phyloP scores from a whole-genome alignment of 2,329 filamentous ascomycete genomes.

The Botrytis porri region DNA sequence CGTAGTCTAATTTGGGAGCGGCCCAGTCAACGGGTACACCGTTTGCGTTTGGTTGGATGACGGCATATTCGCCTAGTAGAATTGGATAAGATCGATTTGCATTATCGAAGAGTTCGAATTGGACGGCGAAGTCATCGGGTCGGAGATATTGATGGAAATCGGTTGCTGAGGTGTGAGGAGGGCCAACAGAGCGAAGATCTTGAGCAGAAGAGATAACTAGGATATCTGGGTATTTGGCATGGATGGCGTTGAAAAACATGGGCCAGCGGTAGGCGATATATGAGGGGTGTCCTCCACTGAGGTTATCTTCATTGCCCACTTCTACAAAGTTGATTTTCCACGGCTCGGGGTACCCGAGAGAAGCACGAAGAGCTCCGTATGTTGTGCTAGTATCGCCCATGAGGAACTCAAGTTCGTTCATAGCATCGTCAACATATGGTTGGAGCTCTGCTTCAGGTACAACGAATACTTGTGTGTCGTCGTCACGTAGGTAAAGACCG shows the following conservation, averaged over 20 bases:
- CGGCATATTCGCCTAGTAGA: constrained; percentile 35
- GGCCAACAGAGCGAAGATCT: constrained; percentile 22
- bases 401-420: constrained; percentile 53
- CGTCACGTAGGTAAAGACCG: constrained; percentile 42
- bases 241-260: constrained; percentile 49
- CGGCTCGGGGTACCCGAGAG: constrained; percentile 49
- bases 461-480: constrained; percentile 16
- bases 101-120: constrained; percentile 31
- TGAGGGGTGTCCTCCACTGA: constrained; percentile 42
- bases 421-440: constrained; percentile 46
- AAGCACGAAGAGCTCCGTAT: constrained; percentile 48
- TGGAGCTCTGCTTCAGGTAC: constrained; percentile 44
- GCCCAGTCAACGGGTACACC: constrained; percentile 16
- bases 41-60: constrained; percentile 29
- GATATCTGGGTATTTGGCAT: constrained; percentile 41
- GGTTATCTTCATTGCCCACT: constrained; percentile 51
- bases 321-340: constrained; percentile 51
- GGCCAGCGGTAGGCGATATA: constrained; percentile 45
- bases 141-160: constrained; percentile 34
- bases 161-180: constrained; percentile 17
- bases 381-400: constrained; percentile 45
- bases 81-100: constrained; percentile 25
- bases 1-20: constrained; percentile 21
- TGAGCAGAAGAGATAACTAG: constrained; percentile 42
- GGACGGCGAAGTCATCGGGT: constrained; percentile 30